These are phyloP conservation scores for Cytospora paraplurivora DNA, from an alignment of 2,329 filamentous ascomycete species.

Conservation along the genomic window DNA sequence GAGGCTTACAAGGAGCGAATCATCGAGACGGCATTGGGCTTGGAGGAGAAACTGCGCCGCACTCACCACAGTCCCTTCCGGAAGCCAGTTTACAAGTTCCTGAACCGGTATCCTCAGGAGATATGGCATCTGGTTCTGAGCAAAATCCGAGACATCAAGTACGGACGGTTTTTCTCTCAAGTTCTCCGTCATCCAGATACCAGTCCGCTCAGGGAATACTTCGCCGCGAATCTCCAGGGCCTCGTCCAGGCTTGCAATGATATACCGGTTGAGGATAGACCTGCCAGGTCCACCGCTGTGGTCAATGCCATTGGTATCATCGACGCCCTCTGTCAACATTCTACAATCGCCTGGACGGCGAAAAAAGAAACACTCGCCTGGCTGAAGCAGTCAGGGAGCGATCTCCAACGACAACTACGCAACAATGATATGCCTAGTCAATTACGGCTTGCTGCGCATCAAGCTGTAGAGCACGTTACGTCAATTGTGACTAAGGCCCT, in stretches of 20 bases:
- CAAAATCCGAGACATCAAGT: conserved; percentile 80
- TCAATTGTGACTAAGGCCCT: conserved; percentile 81
- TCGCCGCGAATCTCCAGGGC: conserved; percentile 71
- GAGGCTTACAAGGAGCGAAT: conserved; percentile 88
- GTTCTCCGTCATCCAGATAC: conserved; percentile 77
- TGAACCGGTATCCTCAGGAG: conserved; percentile 90
- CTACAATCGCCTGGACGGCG: conserved; percentile 71
- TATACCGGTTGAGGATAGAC: conserved; percentile 64
- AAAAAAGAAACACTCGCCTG: conserved; percentile 62
- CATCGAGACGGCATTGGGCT: conserved; percentile 84
- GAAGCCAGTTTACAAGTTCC: conserved; percentile 84
- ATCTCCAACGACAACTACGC: conserved; percentile 74
- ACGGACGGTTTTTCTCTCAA: conserved; percentile 89
- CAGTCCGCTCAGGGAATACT: conserved; percentile 70
- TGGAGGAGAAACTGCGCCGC: conserved; percentile 81
- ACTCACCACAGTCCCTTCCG: conserved; percentile 93
- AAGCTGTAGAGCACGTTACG: conserved; percentile 87
- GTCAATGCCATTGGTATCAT: conserved; percentile 89
- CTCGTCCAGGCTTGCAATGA: conserved; percentile 71
- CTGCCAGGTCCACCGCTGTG: conserved; percentile 67
- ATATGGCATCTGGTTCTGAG: conserved; percentile 79
- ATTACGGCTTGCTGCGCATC: conserved; percentile 82
- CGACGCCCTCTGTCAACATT: conserved; percentile 72
- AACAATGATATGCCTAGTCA: conserved; percentile 68
- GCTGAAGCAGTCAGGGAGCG: conserved; percentile 70